These are phyloP conservation scores for Globisporangium apiculatum DNA, from an alignment of 352 stramenopile genomes.

Conservation along the genomic window DNA sequence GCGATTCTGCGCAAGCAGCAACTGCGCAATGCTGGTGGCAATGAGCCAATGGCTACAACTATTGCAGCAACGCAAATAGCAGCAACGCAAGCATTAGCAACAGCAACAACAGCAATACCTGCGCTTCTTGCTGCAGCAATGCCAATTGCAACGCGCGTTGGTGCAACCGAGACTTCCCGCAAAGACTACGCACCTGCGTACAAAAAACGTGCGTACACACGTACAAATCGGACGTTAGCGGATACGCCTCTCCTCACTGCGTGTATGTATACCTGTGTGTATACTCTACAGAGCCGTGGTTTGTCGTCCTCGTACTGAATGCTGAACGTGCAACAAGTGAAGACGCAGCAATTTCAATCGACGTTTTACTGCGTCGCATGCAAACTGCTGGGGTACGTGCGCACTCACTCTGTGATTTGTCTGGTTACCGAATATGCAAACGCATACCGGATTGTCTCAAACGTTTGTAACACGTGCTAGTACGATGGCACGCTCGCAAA, in stretches of 20 bases:
- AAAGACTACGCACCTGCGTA: constrained; percentile 42
- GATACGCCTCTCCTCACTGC: too few species aligned
- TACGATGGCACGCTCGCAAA: constrained; percentile 45
- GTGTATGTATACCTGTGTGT: constrained; percentile 2
- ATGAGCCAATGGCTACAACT: background rate
- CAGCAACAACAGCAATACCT: background rate
- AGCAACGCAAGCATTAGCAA: background rate
- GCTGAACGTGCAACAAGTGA: constrained; percentile 28
- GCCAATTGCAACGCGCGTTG: background rate
- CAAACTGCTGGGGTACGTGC: constrained; percentile 35
- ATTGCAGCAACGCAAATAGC: background rate
- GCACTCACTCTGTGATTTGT: background rate
- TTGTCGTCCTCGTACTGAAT: constrained; percentile 49
- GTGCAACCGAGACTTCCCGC: constrained; percentile 7
- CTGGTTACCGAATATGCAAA: background rate
- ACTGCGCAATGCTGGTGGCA: background rate
- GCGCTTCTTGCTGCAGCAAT: background rate
- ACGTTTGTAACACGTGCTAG: constrained; percentile 16
- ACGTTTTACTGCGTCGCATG: constrained; percentile 44
- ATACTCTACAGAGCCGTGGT: constrained; percentile 59
- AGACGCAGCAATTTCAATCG: constrained; percentile 24
- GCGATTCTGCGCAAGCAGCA: constrained; percentile 51
- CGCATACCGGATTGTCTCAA: background rate
- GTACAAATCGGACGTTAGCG: background rate
- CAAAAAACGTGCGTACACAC: constrained; percentile 40